Evolutionary conservation across 1,139 yeast genomes (phyloP), one percentile per base, ranked within the genome.

Genomic region (Blastobotrys persicus): DNA sequence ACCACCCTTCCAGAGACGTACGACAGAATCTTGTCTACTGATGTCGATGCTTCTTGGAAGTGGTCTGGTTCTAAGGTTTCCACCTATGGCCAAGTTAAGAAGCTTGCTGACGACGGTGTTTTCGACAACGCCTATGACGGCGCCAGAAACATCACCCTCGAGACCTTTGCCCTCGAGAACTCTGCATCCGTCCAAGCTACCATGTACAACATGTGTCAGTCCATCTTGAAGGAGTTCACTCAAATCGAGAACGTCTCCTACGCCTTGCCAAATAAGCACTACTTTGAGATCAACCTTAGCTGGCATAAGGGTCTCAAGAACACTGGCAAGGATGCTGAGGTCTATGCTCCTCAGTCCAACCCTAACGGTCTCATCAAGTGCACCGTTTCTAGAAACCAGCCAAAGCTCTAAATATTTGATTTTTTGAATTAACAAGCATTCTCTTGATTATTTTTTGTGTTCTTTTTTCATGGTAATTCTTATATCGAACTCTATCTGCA

Each of bases 131-230:
- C 86, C 23, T 86, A 77, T 66, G 65, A 74, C 26, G 63, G 66
- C 17, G 94, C 91, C 19, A 78, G 89, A 63, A 74, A 74, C 47
- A 76, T 79, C 58, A 88, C 96, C 2, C 76, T 89, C 61, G 85
- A 82, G 51, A 76, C 78, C 54, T 89, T 89, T 69, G 96, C 96
- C 19, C 69, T 76, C 48, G 96, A 89, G 69, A 82, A 87, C 69
- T 87, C 96, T 7, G 80, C 96, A 16, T 85, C 95, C 14, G 97
- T 89, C 45, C 97, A 89, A 73, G 96, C 95, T 40, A 89, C 96
- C 54, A 88, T 88, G 96, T 89, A 81, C 76, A 87, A 88, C 75
- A 89, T 89, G 92, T 77, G 88, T 37, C 76, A 79, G 54, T 81
- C 80, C 57, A 88, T 89, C 57, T 77, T 89, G 64, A 75, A 72